These are phyloP conservation scores for Geotrichum macrosporum DNA, from an alignment of 1,139 yeast genomes.

Conservation along the genomic window DNA sequence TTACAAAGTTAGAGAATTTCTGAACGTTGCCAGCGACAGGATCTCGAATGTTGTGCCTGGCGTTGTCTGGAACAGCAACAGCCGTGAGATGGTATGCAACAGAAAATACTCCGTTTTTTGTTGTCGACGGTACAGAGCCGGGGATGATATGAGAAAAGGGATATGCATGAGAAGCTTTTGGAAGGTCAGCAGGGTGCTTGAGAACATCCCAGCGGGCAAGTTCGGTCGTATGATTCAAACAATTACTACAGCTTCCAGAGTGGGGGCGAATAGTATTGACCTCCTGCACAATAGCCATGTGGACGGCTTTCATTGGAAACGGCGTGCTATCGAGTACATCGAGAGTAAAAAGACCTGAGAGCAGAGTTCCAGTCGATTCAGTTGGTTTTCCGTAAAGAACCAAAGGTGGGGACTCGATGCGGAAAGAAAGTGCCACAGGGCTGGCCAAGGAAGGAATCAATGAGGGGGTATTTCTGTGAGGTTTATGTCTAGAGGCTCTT, in stretches of 20 bases:
- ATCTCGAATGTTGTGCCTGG: slow-evolving; percentile 5
- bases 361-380: slow-evolving; percentile 79
- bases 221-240: slow-evolving; percentile 52
- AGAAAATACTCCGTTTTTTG: slow-evolving; percentile 50
- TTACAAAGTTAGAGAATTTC: slow-evolving; percentile 4
- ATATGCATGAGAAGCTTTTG: slow-evolving; percentile 69
- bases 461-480: neutral
- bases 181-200: slow-evolving; percentile 50
- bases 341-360: slow-evolving; percentile 61
- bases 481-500: neutral
- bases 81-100: slow-evolving; percentile 76
- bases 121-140: slow-evolving; percentile 80
- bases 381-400: slow-evolving; percentile 72
- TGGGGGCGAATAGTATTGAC: slow-evolving; percentile 35
- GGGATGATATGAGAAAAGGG: slow-evolving; percentile 95
- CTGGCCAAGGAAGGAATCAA: neutral
- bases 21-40: neutral
- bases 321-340: slow-evolving; percentile 31
- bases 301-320: slow-evolving; percentile 51
- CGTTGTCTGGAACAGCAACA: slow-evolving; percentile 45
- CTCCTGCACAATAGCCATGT: slow-evolving; percentile 67
- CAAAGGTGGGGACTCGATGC: slow-evolving; percentile 86
- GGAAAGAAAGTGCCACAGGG: slow-evolving; percentile 49
- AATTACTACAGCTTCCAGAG: slow-evolving; percentile 30
- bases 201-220: slow-evolving; percentile 88